These are phyloP conservation scores for Ophiostoma sp. DNA, from an alignment of 2,329 filamentous ascomycete genomes.

Conservation along the genomic window DNA sequence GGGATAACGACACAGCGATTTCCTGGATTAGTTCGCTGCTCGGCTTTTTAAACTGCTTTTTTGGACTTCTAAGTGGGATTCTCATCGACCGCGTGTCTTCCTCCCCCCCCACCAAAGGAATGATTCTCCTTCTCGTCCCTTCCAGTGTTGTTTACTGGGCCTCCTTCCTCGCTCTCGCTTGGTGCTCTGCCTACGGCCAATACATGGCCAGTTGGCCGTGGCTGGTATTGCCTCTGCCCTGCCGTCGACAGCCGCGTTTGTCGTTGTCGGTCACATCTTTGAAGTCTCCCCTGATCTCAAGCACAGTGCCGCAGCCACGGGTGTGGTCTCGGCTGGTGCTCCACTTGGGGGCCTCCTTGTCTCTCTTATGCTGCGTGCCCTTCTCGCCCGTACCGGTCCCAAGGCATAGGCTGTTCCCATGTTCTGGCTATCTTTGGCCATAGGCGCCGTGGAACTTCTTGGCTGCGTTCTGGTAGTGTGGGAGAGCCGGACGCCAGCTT, in stretches of 20 bases:
- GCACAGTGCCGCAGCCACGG: constrained; percentile 30
- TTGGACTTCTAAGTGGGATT: constrained; percentile 31
- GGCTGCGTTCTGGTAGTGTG: constrained; percentile 31
- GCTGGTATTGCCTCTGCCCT: constrained; percentile 34
- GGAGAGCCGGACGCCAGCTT: background rate
- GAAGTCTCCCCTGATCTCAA: background rate
- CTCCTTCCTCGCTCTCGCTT: constrained; percentile 36
- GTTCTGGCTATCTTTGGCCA: constrained; percentile 33
- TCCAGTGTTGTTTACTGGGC: constrained; percentile 32
- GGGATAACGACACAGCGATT: constrained; percentile 27
- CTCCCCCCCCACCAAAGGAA: background rate
- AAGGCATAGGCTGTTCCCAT: constrained; percentile 32
- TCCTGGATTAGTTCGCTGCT: constrained; percentile 37
- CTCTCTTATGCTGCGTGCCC: constrained; percentile 34
- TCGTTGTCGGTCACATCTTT: constrained; percentile 35
- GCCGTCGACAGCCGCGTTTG: constrained; percentile 34
- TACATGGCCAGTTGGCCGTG: constrained; percentile 36
- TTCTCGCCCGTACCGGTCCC: constrained; percentile 29
- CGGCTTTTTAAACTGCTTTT: constrained; percentile 35
- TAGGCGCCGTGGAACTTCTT: constrained; percentile 29
- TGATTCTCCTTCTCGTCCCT: constrained; percentile 26
- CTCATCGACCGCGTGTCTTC: constrained; percentile 32
- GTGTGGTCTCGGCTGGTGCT: constrained; percentile 34
- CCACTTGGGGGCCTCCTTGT: constrained; percentile 38
- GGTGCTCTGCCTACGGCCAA: constrained; percentile 34